Base-by-base conservation (phyloP, 352 stramenopile genomes). In the Saprolegnia diclina region DNA sequence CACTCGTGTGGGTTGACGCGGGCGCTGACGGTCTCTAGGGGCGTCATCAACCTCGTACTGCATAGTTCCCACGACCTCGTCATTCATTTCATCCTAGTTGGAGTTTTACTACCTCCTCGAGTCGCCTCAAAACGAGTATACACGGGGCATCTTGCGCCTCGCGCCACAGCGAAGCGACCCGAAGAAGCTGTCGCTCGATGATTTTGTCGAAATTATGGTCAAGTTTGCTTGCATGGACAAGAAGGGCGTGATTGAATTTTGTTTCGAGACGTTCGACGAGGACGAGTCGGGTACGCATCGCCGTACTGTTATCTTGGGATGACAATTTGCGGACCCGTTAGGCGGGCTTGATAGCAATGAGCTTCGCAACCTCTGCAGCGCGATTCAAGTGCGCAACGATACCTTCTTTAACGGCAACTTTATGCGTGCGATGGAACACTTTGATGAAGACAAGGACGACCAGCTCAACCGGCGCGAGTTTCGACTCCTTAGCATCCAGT, bases 371-470 rank as follows among this genome's bases (percentile, higher is more conserved):
- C 52, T 66, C 37, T 66, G 57, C 44, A 42, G 50, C 21, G 52
- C 57, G 42, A 66, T 66, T 21, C 57, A 66, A 54, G 50, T 66
- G 21, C 19, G 26, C 13, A 22, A n/a, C 44, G 57, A 66, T 4
- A 42, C 35, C 2, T 66, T 66, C 57, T 66, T 66, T 21, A 13
- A 55, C 14, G 57, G 57, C 57, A 66, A 66, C 44, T 66, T 66
- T 24, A 32, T 21, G n/a, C n/a, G 32, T 1, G 56, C 54, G 26
- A 54, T 92, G 26, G 82, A 89, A 22, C 77, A 76, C 1, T 70
- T 92, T 4, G 82, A 92, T 64, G 59, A 53, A 10, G 82, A 92
- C 71, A 65, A 76, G 21, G 84, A 91, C 56, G 81, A 81, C 0
- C 79, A 79, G 26, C 67, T 92, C 13, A 81, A 91, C 67, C 80